Base-by-base conservation (phyloP, 1,284 basidiomycete species). In the Phellopilus nigrolimitatus region DNA sequence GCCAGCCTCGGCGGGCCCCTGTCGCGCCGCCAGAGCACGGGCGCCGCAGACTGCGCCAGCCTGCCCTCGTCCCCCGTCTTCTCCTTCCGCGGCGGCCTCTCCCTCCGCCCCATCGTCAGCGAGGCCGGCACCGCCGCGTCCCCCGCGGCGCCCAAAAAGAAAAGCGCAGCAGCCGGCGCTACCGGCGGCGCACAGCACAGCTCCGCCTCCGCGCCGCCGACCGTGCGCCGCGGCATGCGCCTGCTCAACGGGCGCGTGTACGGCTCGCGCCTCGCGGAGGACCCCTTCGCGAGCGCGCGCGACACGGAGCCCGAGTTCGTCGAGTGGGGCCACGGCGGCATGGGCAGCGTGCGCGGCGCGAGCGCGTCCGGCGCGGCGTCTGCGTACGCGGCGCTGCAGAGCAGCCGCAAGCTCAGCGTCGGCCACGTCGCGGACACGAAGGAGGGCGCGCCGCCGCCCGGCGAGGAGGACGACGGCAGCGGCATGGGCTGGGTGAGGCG, bases 291-390 rank as follows among this genome's bases (percentile, higher is more conserved):
- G 21, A 70, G 70, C 48, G 73, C 70, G 10, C 70, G 70, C 4
- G 77, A 81, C 38, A 71, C 73, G 10, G 83, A 89, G 30, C 81
- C 82, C 36, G 81, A 84, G 64, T 91, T 91, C 59, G 86, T 90
- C 22, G 88, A 90, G 64, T 91, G 88, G 88, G 87, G 88, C 1
- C 87, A 87, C 56, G 88, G 88, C 43, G 88, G 88, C 2, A 89
- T 90, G 87, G 88, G 88, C 24, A 80, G 76, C 47, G 83, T 88
- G 3, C 69, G 56, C 68, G 70, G 3, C 68, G 68, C 40, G 61
- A 62, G 40, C 60, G 61, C 40, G 64, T 63, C 19, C 59, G 52
- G 47, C 13, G 42, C 76, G 15, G 71, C 73, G 57, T 68, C 68
- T 39, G 62, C 61, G 15, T 63, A 59, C 62, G 57, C 38, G 60